Evolutionary conservation across 208 protist species (phyloP).

Genomic region (Wallacemonas collosoma): DNA sequence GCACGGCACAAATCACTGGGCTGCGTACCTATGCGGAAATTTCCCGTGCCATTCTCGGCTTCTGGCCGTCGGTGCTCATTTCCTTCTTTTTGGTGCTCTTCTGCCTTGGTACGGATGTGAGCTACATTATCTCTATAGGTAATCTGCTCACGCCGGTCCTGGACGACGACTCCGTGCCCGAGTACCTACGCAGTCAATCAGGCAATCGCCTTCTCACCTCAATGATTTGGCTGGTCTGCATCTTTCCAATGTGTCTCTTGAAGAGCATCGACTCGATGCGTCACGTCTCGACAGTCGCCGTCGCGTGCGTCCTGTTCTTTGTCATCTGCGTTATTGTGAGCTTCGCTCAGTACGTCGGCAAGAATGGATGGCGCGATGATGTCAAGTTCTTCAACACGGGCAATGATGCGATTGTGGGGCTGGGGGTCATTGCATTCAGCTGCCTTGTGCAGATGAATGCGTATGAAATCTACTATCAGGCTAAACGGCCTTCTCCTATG

Average conservation of each 20-base stretch:
- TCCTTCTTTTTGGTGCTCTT: constrained; percentile 38
- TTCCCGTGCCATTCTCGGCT: constrained; percentile 23
- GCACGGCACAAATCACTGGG: constrained; percentile 27
- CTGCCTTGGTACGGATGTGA: constrained; percentile 63
- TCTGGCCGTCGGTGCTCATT: constrained; percentile 21
- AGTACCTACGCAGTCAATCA: constrained; percentile 26
- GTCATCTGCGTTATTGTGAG: constrained; percentile 39
- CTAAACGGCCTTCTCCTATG: constrained; percentile 32
- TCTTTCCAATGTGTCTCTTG: constrained; percentile 66
- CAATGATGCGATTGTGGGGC: constrained; percentile 36
- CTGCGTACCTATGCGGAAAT: constrained; percentile 53
- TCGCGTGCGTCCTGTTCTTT: constrained; percentile 64
- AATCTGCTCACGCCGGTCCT: constrained; percentile 62
- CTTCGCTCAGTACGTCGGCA: constrained; percentile 25
- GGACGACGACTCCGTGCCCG: constrained; percentile 31
- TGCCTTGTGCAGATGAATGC: constrained; percentile 69
- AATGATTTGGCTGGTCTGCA: constrained; percentile 54
- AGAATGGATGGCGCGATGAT: constrained; percentile 41
- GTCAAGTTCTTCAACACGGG: constrained; percentile 41
- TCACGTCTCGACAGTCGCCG: constrained; percentile 49
- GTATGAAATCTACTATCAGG: constrained; percentile 59
- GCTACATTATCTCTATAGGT: constrained; percentile 75
- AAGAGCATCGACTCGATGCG: constrained; percentile 69
- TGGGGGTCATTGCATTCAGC: constrained; percentile 61
- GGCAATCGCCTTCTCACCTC: constrained; percentile 50